Evolutionary conservation across 306 rosid genomes (phyloP), one percentile per base, ranked within the genome.

Genomic region (Trifolium pratense): DNA sequence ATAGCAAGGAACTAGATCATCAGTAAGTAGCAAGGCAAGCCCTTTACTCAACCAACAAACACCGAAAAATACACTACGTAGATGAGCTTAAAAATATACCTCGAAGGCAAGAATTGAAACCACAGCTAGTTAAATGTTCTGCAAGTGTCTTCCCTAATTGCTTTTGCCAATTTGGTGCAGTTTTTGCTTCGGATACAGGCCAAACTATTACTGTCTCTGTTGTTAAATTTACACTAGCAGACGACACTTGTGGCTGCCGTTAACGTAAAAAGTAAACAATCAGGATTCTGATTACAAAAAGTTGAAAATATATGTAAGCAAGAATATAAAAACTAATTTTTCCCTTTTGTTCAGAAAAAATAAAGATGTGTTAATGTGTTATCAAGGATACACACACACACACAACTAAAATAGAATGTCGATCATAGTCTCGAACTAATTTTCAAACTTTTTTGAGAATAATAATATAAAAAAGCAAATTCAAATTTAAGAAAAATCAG

Each of bases 191-290:
- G 45, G 92, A 89, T 61, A 88, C 90, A 17, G 98, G 98, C 96
- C 98, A 94, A 68, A 94, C 88, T 36, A 94, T 77, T 66, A 97
- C 98, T 49, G 94, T 90, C 89, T 94, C 98, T 13, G 98, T 94
- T 34, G 96, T 87, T 72, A 94, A 90, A 75, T 91, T 94, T 76
- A 94, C 97, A 84, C 82, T 91, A 31, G 94, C 98, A 56, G 96
- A 87, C 21, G 97, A 87, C 49, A 94, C 98, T 85, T 83, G 90
- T 43, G 97, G 88, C 98, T 94, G 90, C 25, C 62, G 79, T 82
- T 75, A 25, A 76, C 49, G 75, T 48, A 61, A 59, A 59, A 68
- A 71, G 79, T 48, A 73, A 66, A 52, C 75, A 71, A 43, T 0
- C 32, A 23, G 11, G 36, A 55, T 71, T 83, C 37, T 78, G 76